Evolutionary conservation across 495 filamentous ascomycete genomes (phyloP).

Genomic region (Penicillium chermesinum): DNA sequence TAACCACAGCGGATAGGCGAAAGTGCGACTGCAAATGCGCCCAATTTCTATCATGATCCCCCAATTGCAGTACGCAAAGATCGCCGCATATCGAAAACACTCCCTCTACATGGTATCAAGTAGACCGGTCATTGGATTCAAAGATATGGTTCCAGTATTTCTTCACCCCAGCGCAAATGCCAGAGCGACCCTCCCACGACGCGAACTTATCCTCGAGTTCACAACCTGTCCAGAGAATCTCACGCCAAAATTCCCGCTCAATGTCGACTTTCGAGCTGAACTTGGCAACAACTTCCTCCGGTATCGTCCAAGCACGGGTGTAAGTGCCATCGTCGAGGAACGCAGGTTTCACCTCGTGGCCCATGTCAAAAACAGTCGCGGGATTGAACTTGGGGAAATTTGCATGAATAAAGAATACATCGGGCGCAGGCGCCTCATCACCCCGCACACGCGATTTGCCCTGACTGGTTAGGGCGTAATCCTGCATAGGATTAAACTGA

Average conservation of each 20-base stretch:
- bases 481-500: slow-evolving; percentile 34
- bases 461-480: slow-evolving; percentile 18
- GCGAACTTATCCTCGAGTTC: slow-evolving; percentile 39
- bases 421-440: slow-evolving; percentile 10
- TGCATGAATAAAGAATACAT: slow-evolving; percentile 46
- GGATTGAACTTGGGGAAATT: slow-evolving; percentile 50
- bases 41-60: no score
- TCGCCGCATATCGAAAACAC: no score
- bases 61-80: no score
- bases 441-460: slow-evolving; percentile 18
- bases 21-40: no score
- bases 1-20: no score
- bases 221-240: slow-evolving; percentile 44
- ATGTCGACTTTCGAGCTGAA: slow-evolving; percentile 38
- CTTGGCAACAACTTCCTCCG: slow-evolving; percentile 29
- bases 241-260: slow-evolving; percentile 47
- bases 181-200: slow-evolving; percentile 26
- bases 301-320: slow-evolving; percentile 40
- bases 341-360: slow-evolving; percentile 30
- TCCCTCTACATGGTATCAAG: neutral
- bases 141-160: slow-evolving; percentile 21
- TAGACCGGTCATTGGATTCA: slow-evolving; percentile 7
- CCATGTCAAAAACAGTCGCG: slow-evolving; percentile 32
- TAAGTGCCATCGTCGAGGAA: slow-evolving; percentile 32
- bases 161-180: slow-evolving; percentile 26